Conservation (phyloP, 208 protist species). For the Trypanosomatidae sp. region DNA sequence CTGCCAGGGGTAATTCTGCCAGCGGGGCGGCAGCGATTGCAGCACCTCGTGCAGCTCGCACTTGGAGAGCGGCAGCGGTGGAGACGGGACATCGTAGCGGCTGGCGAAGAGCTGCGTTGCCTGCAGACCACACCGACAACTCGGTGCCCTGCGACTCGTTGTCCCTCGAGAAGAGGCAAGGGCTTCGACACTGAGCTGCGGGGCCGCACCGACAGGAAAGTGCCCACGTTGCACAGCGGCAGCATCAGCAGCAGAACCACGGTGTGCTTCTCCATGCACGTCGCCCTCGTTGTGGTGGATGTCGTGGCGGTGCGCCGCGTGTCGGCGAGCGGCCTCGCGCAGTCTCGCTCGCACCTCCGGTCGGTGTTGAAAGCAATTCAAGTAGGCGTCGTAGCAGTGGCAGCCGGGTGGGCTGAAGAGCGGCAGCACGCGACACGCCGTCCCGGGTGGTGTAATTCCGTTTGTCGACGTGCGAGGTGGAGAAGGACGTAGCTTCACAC, state of each 20-base stretch:
- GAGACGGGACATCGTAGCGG: conserved; percentile 11
- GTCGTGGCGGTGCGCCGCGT: too few relatives aligned
- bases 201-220: too few relatives aligned
- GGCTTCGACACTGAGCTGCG: too few relatives aligned
- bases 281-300: too few relatives aligned
- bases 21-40: conserved; percentile 30
- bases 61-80: conserved; percentile 33
- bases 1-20: conserved; percentile 56
- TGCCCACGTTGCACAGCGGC: too few relatives aligned
- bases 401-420: conserved; percentile 6
- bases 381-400: conserved; percentile 28
- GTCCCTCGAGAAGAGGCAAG: too few relatives aligned
- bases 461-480: too few relatives aligned
- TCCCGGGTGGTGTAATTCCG: conserved; percentile 16
- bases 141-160: too few relatives aligned
- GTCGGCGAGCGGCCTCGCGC: too few relatives aligned
- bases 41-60: conserved; percentile 62
- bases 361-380: conserved; percentile 22
- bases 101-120: conserved; percentile 21
- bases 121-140: conserved; percentile 22
- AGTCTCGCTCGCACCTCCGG: conserved; percentile 26
- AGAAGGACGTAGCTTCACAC: too few relatives aligned
- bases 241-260: too few relatives aligned
- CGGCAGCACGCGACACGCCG: conserved; percentile 15
- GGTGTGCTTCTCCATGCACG: conserved; percentile 9